Evolutionary conservation across 2,329 filamentous ascomycete species (phyloP), one percentile per base, ranked within the genome.

Genomic region (Ceratocystis diversiconidia): DNA sequence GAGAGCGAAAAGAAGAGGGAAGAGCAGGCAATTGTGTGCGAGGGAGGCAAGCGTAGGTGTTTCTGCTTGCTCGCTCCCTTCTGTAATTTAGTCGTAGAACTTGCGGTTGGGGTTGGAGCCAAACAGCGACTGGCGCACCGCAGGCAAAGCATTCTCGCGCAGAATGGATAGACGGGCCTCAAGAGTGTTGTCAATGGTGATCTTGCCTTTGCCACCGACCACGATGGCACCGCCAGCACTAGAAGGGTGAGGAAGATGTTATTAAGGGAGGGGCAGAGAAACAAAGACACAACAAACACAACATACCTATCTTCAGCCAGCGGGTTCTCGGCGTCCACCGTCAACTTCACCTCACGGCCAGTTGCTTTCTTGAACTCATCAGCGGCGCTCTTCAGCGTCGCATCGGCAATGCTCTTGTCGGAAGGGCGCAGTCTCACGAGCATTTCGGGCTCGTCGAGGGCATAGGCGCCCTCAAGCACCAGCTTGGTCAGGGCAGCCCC

Each of bases 161-260:
- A 97, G 84, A 68, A 97, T 81, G 72, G 83, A 84, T 76, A 99
- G 80, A 70, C 94, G 86, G 74, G 95, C 89, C 75, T 97, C 94
- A 71, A 97, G 89, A 65, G 94, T 97, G 80, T 99, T 97, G 83
- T 96, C 92, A 76, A 99, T 92, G 72, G 96, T 91, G 74, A 99
- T 97, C 82, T 92, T 96, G 74, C 94, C 94, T 70, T 81, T 82
- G 70, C 88, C 87, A 69, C 92, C 90, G 65, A 95, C 77, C 70
- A 99, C 85, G 67, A 83, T 75, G 66, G 95, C 81, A 72, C 94
- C 94, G 68, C 94, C 94, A 68, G 91, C 82, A 72, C 94, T 59
- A 59, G 50, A 68, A 75, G 72, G 64, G 25, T 63, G 19, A 25
- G 36, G 3, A 55, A 46, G 4, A 44, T 44, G 48, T 52, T 17